Base-by-base conservation (phyloP, 768 basidiomycete species). In the Gyrodon lividus region DNA sequence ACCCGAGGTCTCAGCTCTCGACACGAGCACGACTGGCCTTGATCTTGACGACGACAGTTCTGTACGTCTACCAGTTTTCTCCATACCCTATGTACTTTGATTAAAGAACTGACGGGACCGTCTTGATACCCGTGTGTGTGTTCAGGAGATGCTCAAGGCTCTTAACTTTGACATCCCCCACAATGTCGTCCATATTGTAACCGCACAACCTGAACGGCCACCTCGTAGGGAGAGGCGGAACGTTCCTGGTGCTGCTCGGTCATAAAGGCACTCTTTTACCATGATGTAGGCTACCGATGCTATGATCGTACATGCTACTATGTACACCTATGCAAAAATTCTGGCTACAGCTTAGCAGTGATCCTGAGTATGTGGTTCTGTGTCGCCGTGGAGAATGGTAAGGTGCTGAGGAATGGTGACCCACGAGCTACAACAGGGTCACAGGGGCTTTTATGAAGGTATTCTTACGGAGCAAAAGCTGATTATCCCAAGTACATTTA, bases 1-100 rank as follows among this genome's bases (percentile, higher is more conserved):
- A 48, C 97, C 97, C 58, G 97, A 98, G 68, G 86, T 97, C 34
- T 99, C 97, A 47, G 97, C 97, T 35, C 89, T 99, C 59, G 90
- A 95, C 72, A 84, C 82, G 52, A 76, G 80, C 51, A 75, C 75
- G 5, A 80, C 77, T 39, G 87, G 87, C 40, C 77, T 98, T 49
- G 88, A 94, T 70, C 79, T 99, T 65, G 97, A 99, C 69, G 78
- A 77, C 46, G 92, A 96, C 62, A 98, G 97, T 71, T 93, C 96
- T 82, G 94, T 92, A 50, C 60, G 83, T 75, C 37, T 22, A 35
- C 23, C 3, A 0, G 28, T 16, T 14, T 10, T 9, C 2, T 23
- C 0, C 14, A 3, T 10, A 5, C 17, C 3, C 42, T 31, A 12
- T 5, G 1, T 3, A 12, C 23, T 22, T 35, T 6, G 2, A 1